These are phyloP conservation scores for Periconia sp. DNA, from an alignment of 2,329 filamentous ascomycete genomes.

Conservation along the genomic window DNA sequence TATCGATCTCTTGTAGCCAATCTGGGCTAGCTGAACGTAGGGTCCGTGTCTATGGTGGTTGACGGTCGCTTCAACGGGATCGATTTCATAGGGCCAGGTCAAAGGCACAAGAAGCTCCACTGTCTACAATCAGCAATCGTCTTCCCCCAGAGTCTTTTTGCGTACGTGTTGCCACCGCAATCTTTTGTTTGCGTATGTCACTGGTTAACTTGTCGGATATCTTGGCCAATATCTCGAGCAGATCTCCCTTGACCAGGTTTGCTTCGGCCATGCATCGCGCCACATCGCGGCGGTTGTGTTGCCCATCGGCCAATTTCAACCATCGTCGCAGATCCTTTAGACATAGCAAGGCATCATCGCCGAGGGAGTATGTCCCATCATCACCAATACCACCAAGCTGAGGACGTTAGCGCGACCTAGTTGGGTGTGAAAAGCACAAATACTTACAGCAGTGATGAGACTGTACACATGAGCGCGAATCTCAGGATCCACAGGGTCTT, in stretches of 20 bases:
- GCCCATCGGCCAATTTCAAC: conserved; percentile 93
- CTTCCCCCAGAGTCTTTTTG: background rate
- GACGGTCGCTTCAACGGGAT: conserved; percentile 78
- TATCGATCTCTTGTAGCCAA: conserved; percentile 85
- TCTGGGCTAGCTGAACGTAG: conserved; percentile 83
- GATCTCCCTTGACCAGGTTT: conserved; percentile 85
- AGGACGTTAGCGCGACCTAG: conserved; percentile 12
- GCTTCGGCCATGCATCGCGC: conserved; percentile 89
- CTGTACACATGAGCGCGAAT: conserved; percentile 92
- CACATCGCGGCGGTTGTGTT: conserved; percentile 90
- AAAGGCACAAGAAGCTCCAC: conserved; percentile 88
- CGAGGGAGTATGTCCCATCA: conserved; percentile 81
- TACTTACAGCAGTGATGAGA: conserved; percentile 82
- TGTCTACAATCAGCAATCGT: conserved; percentile 30
- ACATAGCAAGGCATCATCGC: conserved; percentile 89
- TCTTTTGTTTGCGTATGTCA: conserved; percentile 73
- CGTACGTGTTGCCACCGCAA: conserved; percentile 75
- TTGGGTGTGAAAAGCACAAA: background rate
- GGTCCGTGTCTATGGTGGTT: conserved; percentile 93
- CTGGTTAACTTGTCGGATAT: conserved; percentile 71
- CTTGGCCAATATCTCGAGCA: conserved; percentile 82
- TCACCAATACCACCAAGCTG: conserved; percentile 86
- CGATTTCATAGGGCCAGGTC: conserved; percentile 88
- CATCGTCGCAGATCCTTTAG: conserved; percentile 93
- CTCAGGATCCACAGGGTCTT: conserved; percentile 73